A percentile compares a stretch with the other conserved stretches of the same genome.
These are phyloP conservation scores for Xylogone sp. DNA, from an alignment of 2,329 filamentous ascomycete species.

Conservation along the genomic window DNA sequence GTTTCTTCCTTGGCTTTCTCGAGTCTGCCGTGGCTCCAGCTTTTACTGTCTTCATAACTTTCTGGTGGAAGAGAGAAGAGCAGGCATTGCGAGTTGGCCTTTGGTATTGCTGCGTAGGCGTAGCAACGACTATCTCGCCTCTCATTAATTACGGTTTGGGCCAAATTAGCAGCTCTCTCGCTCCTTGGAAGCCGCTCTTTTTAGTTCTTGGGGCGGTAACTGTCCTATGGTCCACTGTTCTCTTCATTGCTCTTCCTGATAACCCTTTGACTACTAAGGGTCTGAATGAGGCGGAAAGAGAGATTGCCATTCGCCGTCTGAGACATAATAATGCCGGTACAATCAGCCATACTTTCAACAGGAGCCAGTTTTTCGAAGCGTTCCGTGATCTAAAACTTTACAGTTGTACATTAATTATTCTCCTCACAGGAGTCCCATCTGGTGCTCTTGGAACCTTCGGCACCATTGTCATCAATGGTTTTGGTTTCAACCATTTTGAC, in stretches of 20 bases:
- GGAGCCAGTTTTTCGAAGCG: conserved; percentile 24
- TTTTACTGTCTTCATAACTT: conserved; percentile 31
- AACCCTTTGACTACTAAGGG: conserved; percentile 26
- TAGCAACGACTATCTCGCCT: conserved; percentile 28
- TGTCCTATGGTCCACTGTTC: conserved; percentile 15
- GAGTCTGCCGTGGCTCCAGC: conserved; percentile 31
- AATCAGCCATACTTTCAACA: conserved; percentile 38
- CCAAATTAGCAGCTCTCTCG: conserved; percentile 23
- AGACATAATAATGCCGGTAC: conserved; percentile 34
- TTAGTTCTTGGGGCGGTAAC: conserved; percentile 29
- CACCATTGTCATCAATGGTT: conserved; percentile 30
- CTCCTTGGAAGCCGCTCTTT: conserved; percentile 32
- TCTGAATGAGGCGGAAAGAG: conserved; percentile 25
- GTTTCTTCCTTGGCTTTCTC: conserved; percentile 35
- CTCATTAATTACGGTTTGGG: conserved; percentile 32
- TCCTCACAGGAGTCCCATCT: conserved; percentile 27
- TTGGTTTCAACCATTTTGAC: conserved; percentile 30
- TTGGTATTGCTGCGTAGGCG: conserved; percentile 32
- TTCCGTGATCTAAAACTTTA: conserved; percentile 26
- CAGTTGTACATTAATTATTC: conserved; percentile 26
- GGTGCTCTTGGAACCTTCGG: conserved; percentile 28
- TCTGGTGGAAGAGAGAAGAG: conserved; percentile 33
- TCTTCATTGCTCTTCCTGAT: conserved; percentile 27
- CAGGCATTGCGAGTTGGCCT: conserved; percentile 29
- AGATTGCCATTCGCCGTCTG: conserved; percentile 22